A percentile compares a stretch with the other conserved stretches of the same genome.
These are phyloP conservation scores for Vigna trinervia DNA, from an alignment of 306 rosid genomes.

Conservation along the genomic window DNA sequence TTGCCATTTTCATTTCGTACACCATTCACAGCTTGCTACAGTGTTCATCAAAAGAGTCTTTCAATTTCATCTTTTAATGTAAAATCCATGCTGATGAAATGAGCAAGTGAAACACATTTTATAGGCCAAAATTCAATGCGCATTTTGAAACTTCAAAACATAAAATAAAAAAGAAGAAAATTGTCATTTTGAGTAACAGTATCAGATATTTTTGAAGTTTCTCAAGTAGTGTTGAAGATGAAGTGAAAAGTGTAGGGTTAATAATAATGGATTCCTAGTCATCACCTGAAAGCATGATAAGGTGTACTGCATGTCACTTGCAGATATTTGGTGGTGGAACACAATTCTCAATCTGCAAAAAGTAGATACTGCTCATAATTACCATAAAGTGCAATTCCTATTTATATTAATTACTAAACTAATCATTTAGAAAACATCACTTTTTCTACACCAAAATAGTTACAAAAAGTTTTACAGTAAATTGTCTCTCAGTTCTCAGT, in stretches of 20 bases:
- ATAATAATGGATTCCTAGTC: neutral
- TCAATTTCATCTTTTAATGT: neutral
- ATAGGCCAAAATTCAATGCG: no score
- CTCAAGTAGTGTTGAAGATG: no score
- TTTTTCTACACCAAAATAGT: no score
- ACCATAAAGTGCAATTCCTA: neutral
- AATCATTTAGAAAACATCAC: no score
- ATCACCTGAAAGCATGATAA: conserved; percentile 83
- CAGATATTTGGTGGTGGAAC: conserved; percentile 83
- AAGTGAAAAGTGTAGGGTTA: neutral
- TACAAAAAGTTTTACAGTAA: neutral
- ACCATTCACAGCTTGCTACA: conserved; percentile 64
- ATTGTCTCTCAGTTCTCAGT: no score
- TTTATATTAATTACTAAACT: neutral
- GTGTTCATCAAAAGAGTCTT: conserved; percentile 18
- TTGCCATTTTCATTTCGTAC: conserved; percentile 62
- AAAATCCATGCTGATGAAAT: neutral
- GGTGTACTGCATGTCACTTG: conserved; percentile 61
- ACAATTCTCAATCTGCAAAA: conserved; percentile 75
- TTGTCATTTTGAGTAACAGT: neutral
- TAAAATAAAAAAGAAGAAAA: no score
- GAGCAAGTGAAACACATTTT: neutral
- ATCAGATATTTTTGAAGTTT: no score
- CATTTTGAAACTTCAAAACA: no score
- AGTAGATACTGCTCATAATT: neutral